Conservation (phyloP, 768 basidiomycete species). For the Leccinum longicurvipes region DNA sequence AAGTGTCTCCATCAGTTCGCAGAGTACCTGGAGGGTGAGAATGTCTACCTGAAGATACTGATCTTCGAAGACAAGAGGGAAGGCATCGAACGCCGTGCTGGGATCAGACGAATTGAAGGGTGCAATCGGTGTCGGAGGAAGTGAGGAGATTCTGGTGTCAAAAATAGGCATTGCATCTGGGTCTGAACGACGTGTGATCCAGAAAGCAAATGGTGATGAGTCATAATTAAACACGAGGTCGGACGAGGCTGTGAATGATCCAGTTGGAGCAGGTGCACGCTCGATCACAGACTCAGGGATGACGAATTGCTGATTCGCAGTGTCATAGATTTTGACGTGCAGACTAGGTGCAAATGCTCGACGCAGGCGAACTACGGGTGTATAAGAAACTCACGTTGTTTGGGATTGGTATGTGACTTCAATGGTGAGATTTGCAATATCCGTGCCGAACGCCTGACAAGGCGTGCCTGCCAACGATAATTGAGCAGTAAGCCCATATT, state of each 20-base stretch:
- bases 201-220: constrained; percentile 67
- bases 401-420: constrained; percentile 63
- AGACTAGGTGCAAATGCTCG: constrained; percentile 38
- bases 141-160: constrained; percentile 62
- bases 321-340: constrained; percentile 67
- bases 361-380: neutral
- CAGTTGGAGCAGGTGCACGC: constrained; percentile 37
- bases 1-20: neutral
- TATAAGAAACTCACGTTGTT: constrained; percentile 37
- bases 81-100: constrained; percentile 58
- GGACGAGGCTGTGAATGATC: constrained; percentile 38
- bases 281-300: constrained; percentile 54
- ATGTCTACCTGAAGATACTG: constrained; percentile 65
- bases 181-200: constrained; percentile 68
- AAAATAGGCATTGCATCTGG: constrained; percentile 57
- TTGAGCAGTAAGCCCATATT: constrained; percentile 51
- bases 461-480: constrained; percentile 51
- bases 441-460: constrained; percentile 65
- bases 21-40: neutral
- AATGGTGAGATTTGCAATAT: constrained; percentile 55
- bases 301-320: constrained; percentile 58
- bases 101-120: constrained; percentile 50
- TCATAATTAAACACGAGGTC: constrained; percentile 72
- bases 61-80: constrained; percentile 74
- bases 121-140: constrained; percentile 59